Evolutionary conservation across 1,284 basidiomycete species (phyloP), one percentile per base, ranked within the genome.

Genomic region (Hemileia vastatrix): DNA sequence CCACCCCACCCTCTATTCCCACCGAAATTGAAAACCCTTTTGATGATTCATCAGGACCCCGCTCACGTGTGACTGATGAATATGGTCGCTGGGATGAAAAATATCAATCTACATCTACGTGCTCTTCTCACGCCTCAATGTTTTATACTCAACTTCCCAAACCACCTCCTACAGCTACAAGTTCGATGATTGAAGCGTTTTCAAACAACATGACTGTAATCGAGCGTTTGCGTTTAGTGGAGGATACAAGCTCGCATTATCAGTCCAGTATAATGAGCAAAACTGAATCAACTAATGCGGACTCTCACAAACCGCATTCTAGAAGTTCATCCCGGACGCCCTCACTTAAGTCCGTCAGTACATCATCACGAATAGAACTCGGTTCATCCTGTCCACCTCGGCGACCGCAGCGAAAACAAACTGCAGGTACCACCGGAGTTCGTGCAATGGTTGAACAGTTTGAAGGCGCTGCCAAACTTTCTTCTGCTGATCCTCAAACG

Each of bases 381-480:
- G n/a, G n/a, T n/a, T n/a, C n/a, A n/a, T n/a, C n/a, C n/a, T n/a
- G n/a, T n/a, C n/a, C n/a, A n/a, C n/a, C n/a, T n/a, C n/a, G n/a
- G n/a, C n/a, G n/a, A n/a, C n/a, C n/a, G n/a, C n/a, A n/a, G n/a
- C 33, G 51, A 21, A 53, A 31, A 24, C 31, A 54, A 11, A 61
- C 58, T 23, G 58, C 58, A 13, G 58, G 58, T 13, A 33, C 58
- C 0, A 0, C 49, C 18, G 58, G 58, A 24, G 58, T 61, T 27
- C 33, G 43, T n/a, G 58, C 58, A 0, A 61, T 61, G 50, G 58
- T 61, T 8, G 43, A 61, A 48, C 51, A 47, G 43, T 61, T 61
- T 47, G 58, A 61, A 48, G 4, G 13, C 5, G 43, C n/a, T 2
- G 19, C n/a, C n/a, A 19, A 45, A 45, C n/a, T n/a, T 2, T 19